Percentiles rank a stretch among this genome's conserved stretches.
Conservation (phyloP, 441 rosid genomes). For the Adansonia grandidieri region DNA sequence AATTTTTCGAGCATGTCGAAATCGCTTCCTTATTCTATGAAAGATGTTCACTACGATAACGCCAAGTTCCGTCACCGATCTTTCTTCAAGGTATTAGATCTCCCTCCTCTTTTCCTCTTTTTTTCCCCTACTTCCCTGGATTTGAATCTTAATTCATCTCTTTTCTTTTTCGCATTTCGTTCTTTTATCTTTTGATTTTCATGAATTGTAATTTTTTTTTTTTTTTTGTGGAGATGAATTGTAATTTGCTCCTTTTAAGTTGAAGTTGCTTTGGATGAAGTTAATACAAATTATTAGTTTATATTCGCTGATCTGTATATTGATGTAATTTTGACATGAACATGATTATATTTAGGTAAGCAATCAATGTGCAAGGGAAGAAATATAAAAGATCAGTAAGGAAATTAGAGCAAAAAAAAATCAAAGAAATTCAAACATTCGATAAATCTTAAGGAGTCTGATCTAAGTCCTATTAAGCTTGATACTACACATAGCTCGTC, state of each 20-base stretch:
- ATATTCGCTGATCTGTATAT: neutral
- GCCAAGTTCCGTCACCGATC: conserved; percentile 96
- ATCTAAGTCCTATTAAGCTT: neutral
- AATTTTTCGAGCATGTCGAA: conserved; percentile 58
- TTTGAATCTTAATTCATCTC: conserved; percentile 2
- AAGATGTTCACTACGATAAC: conserved; percentile 87
- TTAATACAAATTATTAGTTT: neutral
- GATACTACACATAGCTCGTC: neutral
- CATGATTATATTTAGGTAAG: neutral
- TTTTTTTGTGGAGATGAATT: neutral
- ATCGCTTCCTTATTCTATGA: conserved; percentile 75
- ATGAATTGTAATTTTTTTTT: neutral
- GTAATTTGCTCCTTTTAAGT: neutral
- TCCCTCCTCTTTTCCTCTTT: conserved; percentile 11
- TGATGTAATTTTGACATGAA: conserved; percentile 9
- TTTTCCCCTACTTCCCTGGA: neutral
- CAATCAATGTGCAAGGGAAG: neutral
- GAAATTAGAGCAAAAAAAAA: conserved; percentile 4
- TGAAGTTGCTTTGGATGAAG: conserved; percentile 12
- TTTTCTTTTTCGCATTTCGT: conserved; percentile 23
- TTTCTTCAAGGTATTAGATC: conserved; percentile 58
- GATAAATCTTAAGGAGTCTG: neutral
- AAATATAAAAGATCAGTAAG: neutral
- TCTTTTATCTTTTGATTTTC: conserved; percentile 22
- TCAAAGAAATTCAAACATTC: neutral